Evolutionary conservation across 2,329 filamentous ascomycete species (phyloP), one percentile per base, ranked within the genome.

Genomic region (Sphaceloma murrayae): DNA sequence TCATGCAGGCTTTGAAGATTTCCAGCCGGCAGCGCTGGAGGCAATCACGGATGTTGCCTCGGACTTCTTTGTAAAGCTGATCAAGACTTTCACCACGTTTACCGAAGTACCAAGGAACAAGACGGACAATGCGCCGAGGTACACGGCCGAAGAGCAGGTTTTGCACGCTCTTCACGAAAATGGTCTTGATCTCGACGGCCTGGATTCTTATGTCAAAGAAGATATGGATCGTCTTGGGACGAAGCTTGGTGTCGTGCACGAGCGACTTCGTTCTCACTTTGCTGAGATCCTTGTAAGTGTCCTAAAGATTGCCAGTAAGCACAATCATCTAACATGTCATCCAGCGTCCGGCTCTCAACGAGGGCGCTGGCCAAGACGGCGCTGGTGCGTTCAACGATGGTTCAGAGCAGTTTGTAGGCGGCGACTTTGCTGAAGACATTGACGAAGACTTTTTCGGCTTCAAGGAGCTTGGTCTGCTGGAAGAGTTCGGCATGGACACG

Each of bases 391-490:
- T 98, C 71, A 86, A 93, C 50, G 91, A 98, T 56, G 89, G 88
- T 52, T 94, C 87, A 62, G 91, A 98, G 52, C 91, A 96, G 59
- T 98, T 96, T 54, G 80, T 95, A 36, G 86, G 85, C 34, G 91
- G 91, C 49, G 91, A 98, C 62, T 98, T 98, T 61, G 91, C 91
- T 1, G 91, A 95, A 60, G 91, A 98, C 54, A 82, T 98, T 9
- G 89, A 88, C 49, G 91, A 98, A 68, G 91, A 98, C 66, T 98
- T 95, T 74, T 98, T 98, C 58, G 91, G 91, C 19, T 96, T 98
- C 75, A 88, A 87, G 59, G 88, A 94, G 48, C 76, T 98, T 34
- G 91, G 91, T 32, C 74, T 98, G 47, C 87, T 94, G 56, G 82
- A 80, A 54, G 91, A 98, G 60, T 82, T 96, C 59, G 88, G 88